Evolutionary conservation across 768 basidiomycete genomes (phyloP).

Genomic region (Tulasnella sp.): DNA sequence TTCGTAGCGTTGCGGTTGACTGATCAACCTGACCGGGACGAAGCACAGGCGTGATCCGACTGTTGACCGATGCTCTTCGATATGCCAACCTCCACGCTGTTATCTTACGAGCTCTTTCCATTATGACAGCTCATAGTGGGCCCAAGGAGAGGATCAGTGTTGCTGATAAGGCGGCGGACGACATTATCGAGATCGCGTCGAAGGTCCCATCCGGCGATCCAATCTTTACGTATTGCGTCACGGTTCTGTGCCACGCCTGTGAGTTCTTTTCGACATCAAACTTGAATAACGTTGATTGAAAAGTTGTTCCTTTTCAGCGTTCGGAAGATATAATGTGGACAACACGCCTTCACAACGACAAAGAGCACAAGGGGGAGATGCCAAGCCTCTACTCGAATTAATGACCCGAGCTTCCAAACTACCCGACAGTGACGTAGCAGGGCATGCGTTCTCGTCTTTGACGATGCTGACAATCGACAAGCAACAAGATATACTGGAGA

Average conservation of each 20-base stretch:
- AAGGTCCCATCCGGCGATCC: not conserved
- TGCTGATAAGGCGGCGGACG: slow-evolving; percentile 13
- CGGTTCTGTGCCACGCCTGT: slow-evolving; percentile 23
- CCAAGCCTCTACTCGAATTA: not conserved
- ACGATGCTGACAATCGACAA: slow-evolving; percentile 16
- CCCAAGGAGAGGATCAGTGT: slow-evolving; percentile 8
- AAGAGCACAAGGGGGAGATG: slow-evolving; percentile 5
- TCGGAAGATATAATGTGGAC: not conserved
- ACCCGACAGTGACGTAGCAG: not conserved
- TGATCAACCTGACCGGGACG: not conserved
- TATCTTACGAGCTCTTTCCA: not conserved
- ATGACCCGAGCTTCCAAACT: slow-evolving; percentile 24
- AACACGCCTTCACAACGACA: not conserved
- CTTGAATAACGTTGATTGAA: not conserved
- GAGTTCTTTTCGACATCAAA: not conserved
- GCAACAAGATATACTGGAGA: not conserved
- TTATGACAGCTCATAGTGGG: slow-evolving; percentile 20
- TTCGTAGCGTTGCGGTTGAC: not conserved
- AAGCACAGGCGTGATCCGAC: slow-evolving; percentile 13
- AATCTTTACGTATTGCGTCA: slow-evolving; percentile 16
- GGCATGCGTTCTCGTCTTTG: slow-evolving; percentile 12
- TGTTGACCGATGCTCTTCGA: not conserved
- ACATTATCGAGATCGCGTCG: slow-evolving; percentile 6
- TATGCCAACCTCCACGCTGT: not conserved
- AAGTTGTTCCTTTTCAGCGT: not conserved